Conservation (phyloP, 2,329 filamentous ascomycete species). For the Lasiodiplodia sp. region DNA sequence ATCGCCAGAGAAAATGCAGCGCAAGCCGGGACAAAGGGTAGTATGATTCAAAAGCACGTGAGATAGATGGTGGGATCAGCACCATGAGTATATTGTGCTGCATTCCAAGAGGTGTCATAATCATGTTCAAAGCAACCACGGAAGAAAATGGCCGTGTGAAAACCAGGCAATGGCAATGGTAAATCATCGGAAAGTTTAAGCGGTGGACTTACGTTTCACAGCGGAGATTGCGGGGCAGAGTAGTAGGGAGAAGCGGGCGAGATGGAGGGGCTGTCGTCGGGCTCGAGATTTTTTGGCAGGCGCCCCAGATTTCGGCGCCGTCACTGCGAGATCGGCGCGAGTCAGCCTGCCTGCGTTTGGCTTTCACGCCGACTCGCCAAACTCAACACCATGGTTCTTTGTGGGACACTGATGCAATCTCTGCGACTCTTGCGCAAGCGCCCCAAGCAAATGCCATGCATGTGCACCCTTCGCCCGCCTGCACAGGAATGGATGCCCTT, state of each 20-base stretch:
- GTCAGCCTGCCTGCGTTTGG: constrained; percentile 5
- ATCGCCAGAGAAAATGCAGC: not conserved
- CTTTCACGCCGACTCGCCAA: not conserved
- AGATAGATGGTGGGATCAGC: too few species aligned
- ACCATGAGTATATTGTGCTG: too few species aligned
- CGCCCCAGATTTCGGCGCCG: constrained; percentile 12
- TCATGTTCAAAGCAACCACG: too few species aligned
- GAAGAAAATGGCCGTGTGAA: not conserved
- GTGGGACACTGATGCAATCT: not conserved
- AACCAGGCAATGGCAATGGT: not conserved
- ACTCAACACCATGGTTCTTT: not conserved
- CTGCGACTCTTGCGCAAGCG: too few species aligned
- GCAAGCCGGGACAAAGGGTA: not conserved
- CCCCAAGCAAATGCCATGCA: not conserved
- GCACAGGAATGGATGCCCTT: not conserved
- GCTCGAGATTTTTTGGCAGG: constrained; percentile 28
- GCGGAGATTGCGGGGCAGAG: not conserved
- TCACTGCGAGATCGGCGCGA: constrained; percentile 22
- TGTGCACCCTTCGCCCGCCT: not conserved
- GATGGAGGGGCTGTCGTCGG: constrained; percentile 8
- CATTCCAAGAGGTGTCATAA: too few species aligned
- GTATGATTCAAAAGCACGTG: too few species aligned
- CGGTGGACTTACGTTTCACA: not conserved
- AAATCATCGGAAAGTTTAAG: too few species aligned
- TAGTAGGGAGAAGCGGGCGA: not conserved